A percentile compares a stretch with the other conserved stretches of the same genome.
Conservation (phyloP, 148 eudicot species). For the Limonium bicolor region DNA sequence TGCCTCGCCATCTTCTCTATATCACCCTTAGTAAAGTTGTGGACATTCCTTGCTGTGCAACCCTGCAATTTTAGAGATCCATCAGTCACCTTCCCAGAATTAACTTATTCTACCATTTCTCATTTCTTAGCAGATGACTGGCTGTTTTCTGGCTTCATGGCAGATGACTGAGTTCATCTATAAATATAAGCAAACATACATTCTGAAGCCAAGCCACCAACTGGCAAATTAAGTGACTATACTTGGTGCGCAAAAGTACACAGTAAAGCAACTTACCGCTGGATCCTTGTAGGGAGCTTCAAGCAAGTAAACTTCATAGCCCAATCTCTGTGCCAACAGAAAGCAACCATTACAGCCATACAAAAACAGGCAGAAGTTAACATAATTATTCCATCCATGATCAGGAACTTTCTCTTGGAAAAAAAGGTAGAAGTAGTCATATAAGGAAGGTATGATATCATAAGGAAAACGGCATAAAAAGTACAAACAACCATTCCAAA, state of each 20-base stretch:
- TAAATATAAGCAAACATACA: too few relatives aligned
- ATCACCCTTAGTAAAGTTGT: slow-evolving; percentile 60
- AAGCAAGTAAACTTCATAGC: slow-evolving; percentile 82
- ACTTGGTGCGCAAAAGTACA: too few relatives aligned
- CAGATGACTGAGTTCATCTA: too few relatives aligned
- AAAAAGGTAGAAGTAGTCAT: too few relatives aligned
- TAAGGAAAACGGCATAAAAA: slow-evolving; percentile 2
- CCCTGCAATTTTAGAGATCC: slow-evolving; percentile 38
- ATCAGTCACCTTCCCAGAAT: too few relatives aligned
- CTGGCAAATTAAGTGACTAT: too few relatives aligned
- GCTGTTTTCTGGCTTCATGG: too few relatives aligned
- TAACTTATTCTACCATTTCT: background rate
- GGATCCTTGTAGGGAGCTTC: slow-evolving; percentile 97
- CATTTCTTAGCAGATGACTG: background rate
- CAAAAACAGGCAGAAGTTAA: too few relatives aligned
- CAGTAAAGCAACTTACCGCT: slow-evolving; percentile 55
- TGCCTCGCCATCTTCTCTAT: slow-evolving; percentile 71
- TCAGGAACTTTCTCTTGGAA: too few relatives aligned
- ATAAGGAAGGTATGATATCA: slow-evolving; percentile 9
- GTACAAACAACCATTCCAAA: background rate
- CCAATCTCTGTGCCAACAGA: slow-evolving; percentile 57
- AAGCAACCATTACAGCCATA: too few relatives aligned
- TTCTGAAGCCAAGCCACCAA: too few relatives aligned
- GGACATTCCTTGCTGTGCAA: slow-evolving; percentile 95
- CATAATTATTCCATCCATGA: too few relatives aligned